A percentile compares a stretch with the other conserved stretches of the same genome.
Evolutionary conservation across 208 protist species (phyloP).

Genomic region (Acanthamoeba castellanii): DNA sequence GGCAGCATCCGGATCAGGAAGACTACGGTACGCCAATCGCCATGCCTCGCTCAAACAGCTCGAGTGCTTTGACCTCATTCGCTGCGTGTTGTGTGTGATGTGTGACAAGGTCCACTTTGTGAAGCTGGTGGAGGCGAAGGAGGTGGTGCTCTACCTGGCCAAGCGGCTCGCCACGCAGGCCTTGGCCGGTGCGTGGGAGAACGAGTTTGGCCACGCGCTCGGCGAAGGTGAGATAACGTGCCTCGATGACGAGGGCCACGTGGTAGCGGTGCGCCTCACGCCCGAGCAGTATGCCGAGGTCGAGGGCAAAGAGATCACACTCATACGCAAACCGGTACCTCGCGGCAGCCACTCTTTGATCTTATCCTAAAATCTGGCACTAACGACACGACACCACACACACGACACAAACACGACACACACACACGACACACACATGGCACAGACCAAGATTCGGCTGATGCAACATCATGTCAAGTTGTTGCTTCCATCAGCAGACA

Average conservation of each 20-base stretch:
- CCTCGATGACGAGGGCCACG: neutral
- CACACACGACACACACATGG: neutral
- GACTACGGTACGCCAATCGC: too few relatives aligned
- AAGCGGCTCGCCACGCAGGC: neutral
- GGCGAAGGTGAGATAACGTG: neutral
- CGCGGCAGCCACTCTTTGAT: too few relatives aligned
- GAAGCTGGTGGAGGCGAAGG: neutral
- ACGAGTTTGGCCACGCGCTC: neutral
- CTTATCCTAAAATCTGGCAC: too few relatives aligned
- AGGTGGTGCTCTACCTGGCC: neutral
- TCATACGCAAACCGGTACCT: neutral
- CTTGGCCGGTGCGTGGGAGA: neutral
- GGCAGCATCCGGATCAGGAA: neutral
- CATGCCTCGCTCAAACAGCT: too few relatives aligned
- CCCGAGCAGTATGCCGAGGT: neutral
- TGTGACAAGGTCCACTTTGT: neutral
- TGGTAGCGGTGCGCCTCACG: neutral
- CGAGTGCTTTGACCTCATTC: too few relatives aligned
- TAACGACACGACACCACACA: too few relatives aligned
- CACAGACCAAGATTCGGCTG: neutral
- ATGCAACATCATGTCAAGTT: neutral
- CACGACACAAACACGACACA: neutral
- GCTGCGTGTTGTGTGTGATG: too few relatives aligned
- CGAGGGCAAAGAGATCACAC: neutral
- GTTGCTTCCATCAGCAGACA: neutral